Evolutionary conservation across 2,329 filamentous ascomycete genomes (phyloP), one percentile per base, ranked within the genome.

Genomic region (Cadophora malorum): DNA sequence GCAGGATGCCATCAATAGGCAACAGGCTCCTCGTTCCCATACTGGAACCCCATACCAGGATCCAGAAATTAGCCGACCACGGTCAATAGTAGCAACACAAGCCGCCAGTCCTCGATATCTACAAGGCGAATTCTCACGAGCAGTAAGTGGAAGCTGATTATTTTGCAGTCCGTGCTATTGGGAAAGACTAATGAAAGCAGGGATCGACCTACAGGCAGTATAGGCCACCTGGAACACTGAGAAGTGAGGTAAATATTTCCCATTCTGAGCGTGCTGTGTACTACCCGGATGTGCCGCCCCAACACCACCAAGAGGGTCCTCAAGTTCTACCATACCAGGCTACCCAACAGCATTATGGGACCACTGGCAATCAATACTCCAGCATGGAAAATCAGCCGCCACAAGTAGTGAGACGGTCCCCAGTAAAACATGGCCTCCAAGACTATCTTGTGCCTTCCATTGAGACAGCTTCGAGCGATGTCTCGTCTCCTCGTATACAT

Each of bases 391-490:
- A 74, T 21, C 67, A 70, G 68, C 69, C 71, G 66, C 71, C 75
- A 74, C 68, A 73, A 74, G 73, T 75, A 69, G 73, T 76, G 71
- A 74, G 72, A 70, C 67, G 71, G 53, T 71, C 73, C 68, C 69
- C 73, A 59, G 61, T 71, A 41, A 74, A 65, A 55, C 65, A 72
- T 69, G 71, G 71, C 52, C 69, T 76, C 3, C 74, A 78, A 72
- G 76, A 78, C 60, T 70, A 77, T 70, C 74, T 75, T 65, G 73
- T 77, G 52, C 73, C 74, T 68, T 78, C 76, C 21, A 77, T 78
- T 74, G 76, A 78, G 71, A 72, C 71, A 64, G 31, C 66, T 56
- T 69, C 72, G 71, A 73, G 70, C 70, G 72, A 76, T 72, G 49
- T 66, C 66, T 63, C 68, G 45, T 63, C 72, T 67, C 65, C 69